Evolutionary conservation across 1,139 yeast species (phyloP).

Genomic region (Pneumocystis carinii): DNA sequence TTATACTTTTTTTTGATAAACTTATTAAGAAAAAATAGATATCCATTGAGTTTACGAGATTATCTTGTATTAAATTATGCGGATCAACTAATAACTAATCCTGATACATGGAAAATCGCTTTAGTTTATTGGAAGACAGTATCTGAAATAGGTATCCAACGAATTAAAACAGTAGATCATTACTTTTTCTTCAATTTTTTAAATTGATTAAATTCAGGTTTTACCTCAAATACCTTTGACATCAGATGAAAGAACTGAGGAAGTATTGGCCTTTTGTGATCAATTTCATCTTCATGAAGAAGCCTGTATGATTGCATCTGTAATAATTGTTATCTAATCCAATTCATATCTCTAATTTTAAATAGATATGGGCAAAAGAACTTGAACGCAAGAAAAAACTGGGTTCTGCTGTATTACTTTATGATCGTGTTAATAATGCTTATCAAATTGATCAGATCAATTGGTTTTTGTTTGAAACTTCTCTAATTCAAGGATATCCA

Average conservation of each 20-base stretch:
- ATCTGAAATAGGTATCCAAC: neutral
- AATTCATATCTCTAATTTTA: neutral
- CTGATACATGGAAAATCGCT: neutral
- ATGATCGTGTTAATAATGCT: neutral
- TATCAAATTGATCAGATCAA: neutral
- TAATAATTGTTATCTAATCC: neutral
- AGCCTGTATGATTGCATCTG: neutral
- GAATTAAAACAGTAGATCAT: neutral
- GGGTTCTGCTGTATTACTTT: neutral
- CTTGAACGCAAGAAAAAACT: neutral
- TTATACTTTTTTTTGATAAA: neutral
- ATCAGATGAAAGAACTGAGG: neutral
- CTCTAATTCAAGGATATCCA: neutral
- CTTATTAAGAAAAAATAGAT: neutral
- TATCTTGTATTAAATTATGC: neutral
- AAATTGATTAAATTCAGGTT: neutral
- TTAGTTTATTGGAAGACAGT: neutral
- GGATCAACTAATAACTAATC: neutral
- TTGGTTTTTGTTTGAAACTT: neutral
- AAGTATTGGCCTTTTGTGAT: neutral
- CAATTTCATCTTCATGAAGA: neutral
- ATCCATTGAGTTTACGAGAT: slow-evolving; percentile 1
- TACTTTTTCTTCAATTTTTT: neutral
- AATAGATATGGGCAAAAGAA: neutral
- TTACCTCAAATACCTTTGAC: neutral